Base-by-base conservation (phyloP, 495 filamentous ascomycete species). In the Trichoderma virens region DNA sequence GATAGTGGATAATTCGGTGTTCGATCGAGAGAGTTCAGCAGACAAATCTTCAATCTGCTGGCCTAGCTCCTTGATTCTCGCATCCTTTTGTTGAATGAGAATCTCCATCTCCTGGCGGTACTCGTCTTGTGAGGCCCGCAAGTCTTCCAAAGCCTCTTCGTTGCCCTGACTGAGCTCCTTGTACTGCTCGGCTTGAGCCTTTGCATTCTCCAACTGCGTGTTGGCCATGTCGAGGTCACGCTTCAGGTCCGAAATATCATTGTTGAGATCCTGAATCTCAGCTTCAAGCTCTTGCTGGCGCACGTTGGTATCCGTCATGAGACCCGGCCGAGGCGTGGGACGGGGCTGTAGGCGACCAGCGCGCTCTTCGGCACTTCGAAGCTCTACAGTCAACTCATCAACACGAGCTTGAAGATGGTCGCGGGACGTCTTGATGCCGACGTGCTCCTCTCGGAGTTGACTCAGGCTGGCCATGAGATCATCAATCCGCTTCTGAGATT, bases 401-500 rank as follows among this genome's bases (percentile, higher is more conserved):
- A 96, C 90, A 60, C 92, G 82, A 16, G 87, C 80, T 70, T 96
- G 93, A 2, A 98, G 79, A 71, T 96, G 88, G 73, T 97, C 94
- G 25, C 90, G 86, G 7, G 85, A 88, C 11, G 92, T 94, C 78
- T 93, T 96, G 9, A 86, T 83, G 9, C 86, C 87, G 59, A 90
- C 85, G 64, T 93, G 82, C 70, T 96, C 90, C 74, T 97, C 92
- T 41, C 92, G 89, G 43, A 86, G 82, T 20, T 88, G 84, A 61
- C 89, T 81, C 54, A 97, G 78, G 67, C 84, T 91, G n/a, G 85
- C 79, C 27, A 90, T 85, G 27, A 98, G 82, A 69, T 98, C 94
- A 67, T 98, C 92, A 65, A 97, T 93, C 54, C 88, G 82, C 73
- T 90, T 92, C 72, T 93, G 92, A 61, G 79, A 87, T 69, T 97